These are phyloP conservation scores for Pyronema domesticum DNA, from an alignment of 495 filamentous ascomycete genomes.

Conservation along the genomic window DNA sequence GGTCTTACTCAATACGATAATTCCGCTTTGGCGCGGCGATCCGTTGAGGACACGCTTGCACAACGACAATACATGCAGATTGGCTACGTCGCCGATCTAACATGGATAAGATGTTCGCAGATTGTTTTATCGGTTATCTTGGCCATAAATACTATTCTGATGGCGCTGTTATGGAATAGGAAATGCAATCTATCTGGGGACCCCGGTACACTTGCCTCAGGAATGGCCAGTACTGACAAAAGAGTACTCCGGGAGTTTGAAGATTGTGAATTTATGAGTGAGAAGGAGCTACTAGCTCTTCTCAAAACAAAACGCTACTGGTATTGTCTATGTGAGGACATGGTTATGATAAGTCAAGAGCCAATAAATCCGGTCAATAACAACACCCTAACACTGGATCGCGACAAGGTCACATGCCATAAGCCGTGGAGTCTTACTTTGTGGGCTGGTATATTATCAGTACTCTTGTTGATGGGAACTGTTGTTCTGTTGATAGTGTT, in stretches of 20 bases:
- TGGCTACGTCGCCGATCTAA: background rate
- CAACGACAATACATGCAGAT: background rate
- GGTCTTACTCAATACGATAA: background rate
- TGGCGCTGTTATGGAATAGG: background rate
- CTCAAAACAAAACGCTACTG: background rate
- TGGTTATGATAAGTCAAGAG: background rate
- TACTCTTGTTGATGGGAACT: too few species aligned
- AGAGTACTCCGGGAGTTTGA: background rate
- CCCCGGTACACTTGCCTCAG: constrained; percentile 2
- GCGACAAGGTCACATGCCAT: too few species aligned
- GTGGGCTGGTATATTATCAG: too few species aligned
- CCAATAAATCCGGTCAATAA: too few species aligned
- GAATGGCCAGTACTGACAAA: background rate
- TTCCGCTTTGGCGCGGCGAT: too few species aligned
- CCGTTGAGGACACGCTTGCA: background rate
- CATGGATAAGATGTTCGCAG: constrained; percentile 1
- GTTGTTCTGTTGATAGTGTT: too few species aligned
- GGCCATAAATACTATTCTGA: background rate
- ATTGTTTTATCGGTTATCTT: background rate
- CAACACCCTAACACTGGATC: too few species aligned
- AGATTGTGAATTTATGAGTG: background rate
- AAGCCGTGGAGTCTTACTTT: too few species aligned
- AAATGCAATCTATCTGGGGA: constrained; percentile 4
- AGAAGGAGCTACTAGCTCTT: background rate
- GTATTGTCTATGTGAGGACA: background rate